Evolutionary conservation across 2,329 filamentous ascomycete species (phyloP), one percentile per base, ranked within the genome.

Genomic region (Lasiodiplodia theobromae): DNA sequence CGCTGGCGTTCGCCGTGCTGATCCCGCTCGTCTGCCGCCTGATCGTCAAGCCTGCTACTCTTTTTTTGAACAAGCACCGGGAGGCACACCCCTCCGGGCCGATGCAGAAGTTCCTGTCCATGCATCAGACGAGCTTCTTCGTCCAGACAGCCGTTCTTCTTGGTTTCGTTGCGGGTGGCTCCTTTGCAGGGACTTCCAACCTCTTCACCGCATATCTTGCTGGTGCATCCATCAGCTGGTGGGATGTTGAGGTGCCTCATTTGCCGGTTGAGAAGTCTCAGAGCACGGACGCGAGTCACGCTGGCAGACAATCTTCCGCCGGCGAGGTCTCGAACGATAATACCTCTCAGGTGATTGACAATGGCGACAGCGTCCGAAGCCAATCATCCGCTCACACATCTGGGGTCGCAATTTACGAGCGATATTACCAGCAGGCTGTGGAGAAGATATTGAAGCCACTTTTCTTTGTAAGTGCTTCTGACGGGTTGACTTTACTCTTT

Each of bases 401-500:
- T 40, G 76, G 77, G 3, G 38, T 71, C 1, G 72, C 71, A 38
- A 75, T 85, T 7, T 88, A 84, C 69, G 76, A 83, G 37, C 74
- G 71, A n/a, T 86, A 84, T 73, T 86, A 83, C 72, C 74, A 78
- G 10, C 75, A 79, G 25, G 76, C 82, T 0, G 78, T 85, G 0
- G 75, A 86, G 2, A 81, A 81, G 10, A 81, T 94, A 0, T 76
- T 94, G 0, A 88, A 88, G 62, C 91, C 92, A 0, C 85, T 93
- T 68, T 94, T 94, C 79, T 94, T 94, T 73, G 91, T 68, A 38
- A 47, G 38, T 38, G n/a, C 21, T 16, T 31, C 14, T 25, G 16
- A 12, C 38, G 6, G 31, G 11, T 21, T 11, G 80, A 77, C 76
- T 21, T n/a, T 47, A 12, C 23, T 23, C 16, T 16, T 40, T 38